Conservation (phyloP, 306 rosid genomes). For the Amphicarpaea edgeworthii region DNA sequence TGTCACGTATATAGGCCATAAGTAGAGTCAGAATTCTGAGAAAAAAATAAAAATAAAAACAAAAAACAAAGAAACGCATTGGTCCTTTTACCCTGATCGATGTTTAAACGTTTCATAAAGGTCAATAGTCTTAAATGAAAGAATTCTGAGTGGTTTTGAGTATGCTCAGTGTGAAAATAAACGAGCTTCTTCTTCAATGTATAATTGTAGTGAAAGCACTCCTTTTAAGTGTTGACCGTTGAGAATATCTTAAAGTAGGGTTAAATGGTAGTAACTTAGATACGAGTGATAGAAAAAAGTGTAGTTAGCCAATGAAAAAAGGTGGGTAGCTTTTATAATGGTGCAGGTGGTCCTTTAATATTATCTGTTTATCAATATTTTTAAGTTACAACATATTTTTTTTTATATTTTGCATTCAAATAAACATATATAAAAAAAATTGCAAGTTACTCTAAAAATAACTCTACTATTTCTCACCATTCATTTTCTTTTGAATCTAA, state of each 20-base stretch:
- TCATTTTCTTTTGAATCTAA: no score
- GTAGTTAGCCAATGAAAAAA: neutral
- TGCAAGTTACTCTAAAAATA: no score
- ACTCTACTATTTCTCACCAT: no score
- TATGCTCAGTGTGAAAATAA: neutral
- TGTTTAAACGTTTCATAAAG: conserved; percentile 19
- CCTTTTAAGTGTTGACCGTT: neutral
- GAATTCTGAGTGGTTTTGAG: neutral
- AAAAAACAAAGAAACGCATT: conserved; percentile 26
- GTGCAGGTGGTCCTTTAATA: conserved; percentile 1
- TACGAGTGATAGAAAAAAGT: neutral
- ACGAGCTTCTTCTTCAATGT: neutral
- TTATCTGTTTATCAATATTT: neutral
- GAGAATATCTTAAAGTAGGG: neutral
- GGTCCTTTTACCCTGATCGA: conserved; percentile 36
- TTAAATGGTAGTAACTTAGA: neutral
- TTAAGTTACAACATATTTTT: neutral
- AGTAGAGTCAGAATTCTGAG: conserved; percentile 30
- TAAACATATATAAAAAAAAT: neutral
- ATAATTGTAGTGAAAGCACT: neutral
- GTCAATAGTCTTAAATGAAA: conserved; percentile 20
- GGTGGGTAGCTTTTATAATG: neutral
- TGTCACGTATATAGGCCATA: conserved; percentile 16
- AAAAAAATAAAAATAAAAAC: no score
- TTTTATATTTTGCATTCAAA: neutral